phyloP scores from a whole-genome alignment of 2,329 filamentous ascomycete species.

The Aspergillus sp. region DNA sequence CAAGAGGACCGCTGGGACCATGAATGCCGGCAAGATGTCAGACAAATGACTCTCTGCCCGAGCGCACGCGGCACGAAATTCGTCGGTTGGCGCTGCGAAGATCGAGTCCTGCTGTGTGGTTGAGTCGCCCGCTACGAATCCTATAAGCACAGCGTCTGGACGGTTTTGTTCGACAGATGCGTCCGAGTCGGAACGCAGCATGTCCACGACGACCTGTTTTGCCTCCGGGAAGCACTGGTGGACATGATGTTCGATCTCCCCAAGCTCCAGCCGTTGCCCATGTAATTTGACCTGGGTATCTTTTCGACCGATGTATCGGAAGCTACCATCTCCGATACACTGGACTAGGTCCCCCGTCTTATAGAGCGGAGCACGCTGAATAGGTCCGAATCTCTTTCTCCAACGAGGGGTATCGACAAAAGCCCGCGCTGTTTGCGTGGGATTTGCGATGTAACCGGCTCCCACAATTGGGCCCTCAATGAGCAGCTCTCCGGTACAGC shows the following conservation, averaged over 20 bases:
- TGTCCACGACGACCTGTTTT: slow-evolving; percentile 2
- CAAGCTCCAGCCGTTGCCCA: slow-evolving; percentile 9
- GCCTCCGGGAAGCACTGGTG: neutral
- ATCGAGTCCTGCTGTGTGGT: slow-evolving; percentile 25
- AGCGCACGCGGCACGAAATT: slow-evolving; percentile 25
- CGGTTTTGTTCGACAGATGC: neutral
- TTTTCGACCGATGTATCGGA: slow-evolving; percentile 4
- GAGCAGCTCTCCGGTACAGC: slow-evolving; percentile 3
- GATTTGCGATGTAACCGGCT: slow-evolving; percentile 16
- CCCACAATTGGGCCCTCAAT: slow-evolving; percentile 5
- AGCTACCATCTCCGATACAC: slow-evolving; percentile 21
- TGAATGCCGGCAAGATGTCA: slow-evolving; percentile 1
- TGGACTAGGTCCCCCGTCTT: slow-evolving; percentile 29
- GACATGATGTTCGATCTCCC: slow-evolving; percentile 4
- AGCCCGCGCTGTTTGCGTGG: slow-evolving; percentile 7
- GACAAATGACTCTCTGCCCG: neutral
- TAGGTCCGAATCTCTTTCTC: slow-evolving; percentile 1
- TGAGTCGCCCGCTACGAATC: slow-evolving; percentile 13
- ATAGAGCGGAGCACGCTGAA: slow-evolving; percentile 15
- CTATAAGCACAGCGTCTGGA: neutral
- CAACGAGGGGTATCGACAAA: slow-evolving; percentile 25
- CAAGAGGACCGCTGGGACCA: slow-evolving; percentile 4
- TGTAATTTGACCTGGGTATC: slow-evolving; percentile 9
- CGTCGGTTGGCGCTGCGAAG: slow-evolving; percentile 30
- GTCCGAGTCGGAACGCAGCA: neutral